phyloP scores from a whole-genome alignment of 2,329 filamentous ascomycete species.

The Beauveria australis region DNA sequence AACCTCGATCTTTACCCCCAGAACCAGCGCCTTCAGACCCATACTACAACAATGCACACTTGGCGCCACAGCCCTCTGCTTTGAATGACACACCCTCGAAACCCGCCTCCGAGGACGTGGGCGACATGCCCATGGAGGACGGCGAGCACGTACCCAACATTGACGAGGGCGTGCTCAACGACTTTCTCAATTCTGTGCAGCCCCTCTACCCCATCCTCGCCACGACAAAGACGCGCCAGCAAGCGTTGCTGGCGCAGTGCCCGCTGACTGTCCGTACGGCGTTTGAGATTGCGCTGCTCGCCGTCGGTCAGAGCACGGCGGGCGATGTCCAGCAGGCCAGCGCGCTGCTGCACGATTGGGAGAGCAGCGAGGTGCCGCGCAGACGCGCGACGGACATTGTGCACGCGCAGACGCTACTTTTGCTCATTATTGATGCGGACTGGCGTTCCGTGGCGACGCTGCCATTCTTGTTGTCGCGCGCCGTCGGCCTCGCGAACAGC shows the following conservation, averaged over 20 bases:
- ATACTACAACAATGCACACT: slow-evolving; percentile 31
- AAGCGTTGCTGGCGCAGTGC: slow-evolving; percentile 47
- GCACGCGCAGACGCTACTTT: slow-evolving; percentile 57
- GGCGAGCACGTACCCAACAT: slow-evolving; percentile 26
- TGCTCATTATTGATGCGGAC: slow-evolving; percentile 60
- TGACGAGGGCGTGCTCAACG: slow-evolving; percentile 38
- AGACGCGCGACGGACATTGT: slow-evolving; percentile 40
- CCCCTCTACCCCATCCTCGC: slow-evolving; percentile 60
- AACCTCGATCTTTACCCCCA: slow-evolving; percentile 36
- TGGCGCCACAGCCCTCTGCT: slow-evolving; percentile 38
- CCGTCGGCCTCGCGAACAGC: slow-evolving; percentile 56
- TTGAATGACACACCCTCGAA: slow-evolving; percentile 31
- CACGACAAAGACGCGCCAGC: slow-evolving; percentile 45
- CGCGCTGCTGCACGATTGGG: slow-evolving; percentile 44
- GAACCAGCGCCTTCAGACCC: slow-evolving; percentile 28
- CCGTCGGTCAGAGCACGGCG: slow-evolving; percentile 36
- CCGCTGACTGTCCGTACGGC: slow-evolving; percentile 51
- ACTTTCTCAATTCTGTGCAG: slow-evolving; percentile 57
- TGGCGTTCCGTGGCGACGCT: slow-evolving; percentile 38
- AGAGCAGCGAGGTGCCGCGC: slow-evolving; percentile 32
- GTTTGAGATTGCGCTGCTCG: slow-evolving; percentile 55
- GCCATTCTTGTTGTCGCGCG: slow-evolving; percentile 51
- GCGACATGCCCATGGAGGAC: slow-evolving; percentile 28
- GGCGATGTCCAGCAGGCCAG: slow-evolving; percentile 38
- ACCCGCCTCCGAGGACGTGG: slow-evolving; percentile 18